A percentile compares a stretch with the other conserved stretches of the same genome.
Conservation (phyloP, 2,329 filamentous ascomycete species). For the Blastomyces parvus region DNA sequence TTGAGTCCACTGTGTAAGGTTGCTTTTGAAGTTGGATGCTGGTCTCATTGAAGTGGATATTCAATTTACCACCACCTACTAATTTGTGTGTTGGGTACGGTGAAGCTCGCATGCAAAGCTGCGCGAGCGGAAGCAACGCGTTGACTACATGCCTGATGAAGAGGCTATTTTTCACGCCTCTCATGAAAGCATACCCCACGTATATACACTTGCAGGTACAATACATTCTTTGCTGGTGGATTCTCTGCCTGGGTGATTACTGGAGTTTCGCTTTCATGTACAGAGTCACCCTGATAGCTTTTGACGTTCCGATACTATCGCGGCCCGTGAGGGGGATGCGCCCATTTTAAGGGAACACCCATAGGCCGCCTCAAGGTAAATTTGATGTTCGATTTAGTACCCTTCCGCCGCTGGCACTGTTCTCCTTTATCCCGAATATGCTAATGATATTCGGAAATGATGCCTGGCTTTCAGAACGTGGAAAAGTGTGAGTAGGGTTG, state of each 20-base stretch:
- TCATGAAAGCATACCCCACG: no score
- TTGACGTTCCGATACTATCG: conserved; percentile 51
- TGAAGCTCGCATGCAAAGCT: no score
- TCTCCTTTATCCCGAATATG: conserved; percentile 44
- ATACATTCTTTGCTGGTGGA: no score
- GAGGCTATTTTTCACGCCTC: no score
- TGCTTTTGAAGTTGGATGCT: no score
- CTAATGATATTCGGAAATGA: conserved; percentile 45
- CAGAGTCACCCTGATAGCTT: conserved; percentile 37
- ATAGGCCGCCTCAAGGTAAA: conserved; percentile 51
- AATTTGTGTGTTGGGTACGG: no score
- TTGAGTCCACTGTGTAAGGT: no score
- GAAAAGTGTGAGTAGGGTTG: conserved; percentile 49
- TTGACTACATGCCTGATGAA: no score
- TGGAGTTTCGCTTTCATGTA: conserved; percentile 32
- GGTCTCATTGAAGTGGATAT: no score
- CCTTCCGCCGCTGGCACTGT: conserved; percentile 34
- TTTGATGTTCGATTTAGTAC: conserved; percentile 48
- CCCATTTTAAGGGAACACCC: conserved; percentile 51
- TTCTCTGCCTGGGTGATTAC: conserved; percentile 32
- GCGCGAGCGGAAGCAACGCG: no score
- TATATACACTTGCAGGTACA: no score
- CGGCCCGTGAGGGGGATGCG: conserved; percentile 52
- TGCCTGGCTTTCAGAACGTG: conserved; percentile 52
- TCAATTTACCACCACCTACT: no score